phyloP scores from a whole-genome alignment of 2,329 filamentous ascomycete species.

The Alternaria brassicae region DNA sequence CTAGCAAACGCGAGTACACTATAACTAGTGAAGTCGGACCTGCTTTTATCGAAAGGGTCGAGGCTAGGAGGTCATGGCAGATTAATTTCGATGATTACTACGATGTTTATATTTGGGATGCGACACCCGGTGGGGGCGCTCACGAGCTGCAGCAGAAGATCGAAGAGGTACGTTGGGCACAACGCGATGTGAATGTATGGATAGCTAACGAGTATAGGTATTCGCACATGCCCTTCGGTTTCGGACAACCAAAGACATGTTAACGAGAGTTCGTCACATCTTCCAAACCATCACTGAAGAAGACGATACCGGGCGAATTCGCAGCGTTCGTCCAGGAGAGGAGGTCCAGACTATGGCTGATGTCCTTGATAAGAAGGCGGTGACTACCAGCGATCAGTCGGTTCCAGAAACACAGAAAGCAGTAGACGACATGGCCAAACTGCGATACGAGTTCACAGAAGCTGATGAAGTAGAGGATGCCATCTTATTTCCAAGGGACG shows the following conservation, averaged over 20 bases:
- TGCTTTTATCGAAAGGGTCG: constrained; percentile 53
- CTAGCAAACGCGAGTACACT: constrained; percentile 50
- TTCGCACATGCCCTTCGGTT: constrained; percentile 51
- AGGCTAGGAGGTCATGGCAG: constrained; percentile 46
- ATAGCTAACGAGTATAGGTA: constrained; percentile 28
- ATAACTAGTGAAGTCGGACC: constrained; percentile 46
- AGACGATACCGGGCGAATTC: constrained; percentile 41
- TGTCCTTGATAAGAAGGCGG: constrained; percentile 29
- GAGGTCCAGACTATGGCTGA: constrained; percentile 46
- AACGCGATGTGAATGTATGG: background rate
- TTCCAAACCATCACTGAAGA: constrained; percentile 50
- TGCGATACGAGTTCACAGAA: constrained; percentile 45
- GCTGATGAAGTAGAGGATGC: constrained; percentile 53
- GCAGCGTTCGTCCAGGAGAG: constrained; percentile 50
- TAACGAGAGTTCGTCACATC: constrained; percentile 43
- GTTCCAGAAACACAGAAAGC: constrained; percentile 15
- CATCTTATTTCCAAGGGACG: constrained; percentile 51
- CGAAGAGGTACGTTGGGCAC: constrained; percentile 32
- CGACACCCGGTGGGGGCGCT: constrained; percentile 43
- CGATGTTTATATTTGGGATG: constrained; percentile 54
- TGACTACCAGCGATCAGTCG: constrained; percentile 16
- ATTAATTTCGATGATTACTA: constrained; percentile 55
- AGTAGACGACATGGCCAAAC: constrained; percentile 25
- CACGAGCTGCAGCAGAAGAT: constrained; percentile 41
- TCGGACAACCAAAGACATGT: constrained; percentile 39